Evolutionary conservation across 1,284 basidiomycete species (phyloP).

Genomic region (Boletus subluridellus): DNA sequence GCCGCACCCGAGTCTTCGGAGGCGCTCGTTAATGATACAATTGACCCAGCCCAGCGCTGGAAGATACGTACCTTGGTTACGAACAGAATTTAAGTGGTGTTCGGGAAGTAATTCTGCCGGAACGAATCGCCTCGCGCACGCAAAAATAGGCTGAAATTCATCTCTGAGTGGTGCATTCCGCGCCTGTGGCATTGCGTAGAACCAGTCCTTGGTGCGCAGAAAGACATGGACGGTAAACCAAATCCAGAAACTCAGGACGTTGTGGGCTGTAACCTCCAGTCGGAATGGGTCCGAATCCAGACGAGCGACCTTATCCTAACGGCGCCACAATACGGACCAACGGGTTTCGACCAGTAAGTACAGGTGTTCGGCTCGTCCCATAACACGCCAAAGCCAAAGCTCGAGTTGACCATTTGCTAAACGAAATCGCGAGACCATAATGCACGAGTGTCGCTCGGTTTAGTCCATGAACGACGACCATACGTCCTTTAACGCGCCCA

Average conservation of each 20-base stretch:
- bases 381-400: slow-evolving; percentile 40
- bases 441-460: slow-evolving; percentile 42
- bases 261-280: slow-evolving; percentile 13
- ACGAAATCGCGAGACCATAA: slow-evolving; percentile 43
- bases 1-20: slow-evolving; percentile 6
- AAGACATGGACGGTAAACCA: slow-evolving; percentile 5
- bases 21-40: slow-evolving; percentile 11
- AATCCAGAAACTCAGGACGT: slow-evolving; percentile 23
- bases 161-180: slow-evolving; percentile 1
- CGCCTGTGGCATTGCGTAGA: slow-evolving; percentile 9
- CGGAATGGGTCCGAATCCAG: slow-evolving; percentile 28
- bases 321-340: slow-evolving; percentile 36
- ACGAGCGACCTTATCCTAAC: slow-evolving; percentile 32
- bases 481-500: slow-evolving; percentile 56
- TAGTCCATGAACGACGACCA: slow-evolving; percentile 41
- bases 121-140: slow-evolving; percentile 7
- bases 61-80: slow-evolving; percentile 20
- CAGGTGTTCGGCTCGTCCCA: slow-evolving; percentile 38
- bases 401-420: slow-evolving; percentile 40
- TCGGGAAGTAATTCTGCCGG: not conserved
- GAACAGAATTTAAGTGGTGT: not conserved
- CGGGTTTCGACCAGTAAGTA: slow-evolving; percentile 41
- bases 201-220: slow-evolving; percentile 14
- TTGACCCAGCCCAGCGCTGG: not conserved
- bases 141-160: slow-evolving; percentile 1